Percentiles rank a stretch among this genome's conserved stretches.
Conservation (phyloP, 108 stramenopile genomes). For the Asterionellopsis glacialis region DNA sequence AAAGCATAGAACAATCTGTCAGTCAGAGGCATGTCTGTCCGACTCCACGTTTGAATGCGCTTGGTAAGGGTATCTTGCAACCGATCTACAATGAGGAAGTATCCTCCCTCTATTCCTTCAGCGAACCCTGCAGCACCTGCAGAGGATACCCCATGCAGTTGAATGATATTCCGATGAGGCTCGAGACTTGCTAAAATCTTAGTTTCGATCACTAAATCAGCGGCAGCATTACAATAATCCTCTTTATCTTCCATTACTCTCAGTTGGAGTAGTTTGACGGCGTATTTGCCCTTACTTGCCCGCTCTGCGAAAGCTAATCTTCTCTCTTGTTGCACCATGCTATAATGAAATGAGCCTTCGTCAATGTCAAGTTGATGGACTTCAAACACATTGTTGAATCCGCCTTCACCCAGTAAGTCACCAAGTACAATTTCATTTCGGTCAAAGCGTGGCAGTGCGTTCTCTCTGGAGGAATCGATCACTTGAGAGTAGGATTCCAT, state of each 20-base stretch:
- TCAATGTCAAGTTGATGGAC: constrained; percentile 25
- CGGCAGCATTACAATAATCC: constrained; percentile 61
- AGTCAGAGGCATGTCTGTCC: neutral
- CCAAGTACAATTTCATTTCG: constrained; percentile 50
- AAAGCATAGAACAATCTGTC: neutral
- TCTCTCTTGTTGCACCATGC: neutral
- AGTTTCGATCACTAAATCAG: too few relatives aligned
- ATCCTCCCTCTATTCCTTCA: constrained; percentile 43
- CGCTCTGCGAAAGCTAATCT: constrained; percentile 41
- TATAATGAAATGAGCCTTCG: too few relatives aligned
- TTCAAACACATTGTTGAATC: too few relatives aligned
- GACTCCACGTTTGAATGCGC: too few relatives aligned
- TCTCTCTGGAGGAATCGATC: constrained; percentile 51
- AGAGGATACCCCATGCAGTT: constrained; percentile 66
- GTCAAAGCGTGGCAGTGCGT: constrained; percentile 52
- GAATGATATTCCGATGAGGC: constrained; percentile 56
- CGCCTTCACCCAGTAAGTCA: too few relatives aligned
- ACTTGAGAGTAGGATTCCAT: constrained; percentile 28
- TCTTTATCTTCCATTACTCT: constrained; percentile 45
- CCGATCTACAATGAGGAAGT: constrained; percentile 66
- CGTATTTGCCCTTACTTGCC: constrained; percentile 42
- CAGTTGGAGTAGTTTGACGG: constrained; percentile 75
- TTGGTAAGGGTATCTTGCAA: constrained; percentile 65
- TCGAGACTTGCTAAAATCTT: constrained; percentile 38
- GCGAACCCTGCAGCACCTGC: constrained; percentile 61